phyloP scores from a whole-genome alignment of 129 eudicot genomes.

The Cynara cardunculus region DNA sequence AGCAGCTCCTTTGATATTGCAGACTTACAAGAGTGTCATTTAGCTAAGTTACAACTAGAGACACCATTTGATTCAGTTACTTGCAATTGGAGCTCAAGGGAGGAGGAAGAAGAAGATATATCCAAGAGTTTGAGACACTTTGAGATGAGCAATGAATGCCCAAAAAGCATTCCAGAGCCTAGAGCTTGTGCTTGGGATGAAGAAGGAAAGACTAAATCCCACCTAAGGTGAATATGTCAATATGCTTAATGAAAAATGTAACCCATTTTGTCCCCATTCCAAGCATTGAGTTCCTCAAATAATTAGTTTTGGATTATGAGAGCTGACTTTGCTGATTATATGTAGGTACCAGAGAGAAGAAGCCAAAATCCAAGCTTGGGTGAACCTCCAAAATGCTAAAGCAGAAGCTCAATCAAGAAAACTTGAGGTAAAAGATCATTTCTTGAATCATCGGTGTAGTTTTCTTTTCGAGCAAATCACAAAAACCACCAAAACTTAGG shows the following conservation, averaged over 20 bases:
- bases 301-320: neutral
- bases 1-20: slow-evolving; percentile 45
- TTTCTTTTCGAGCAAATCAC: neutral
- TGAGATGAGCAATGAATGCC: slow-evolving; percentile 47
- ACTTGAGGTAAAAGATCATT: slow-evolving; percentile 59
- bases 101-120: slow-evolving; percentile 85
- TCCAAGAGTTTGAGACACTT: slow-evolving; percentile 86
- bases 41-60: slow-evolving; percentile 60
- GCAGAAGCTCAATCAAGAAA: slow-evolving; percentile 92
- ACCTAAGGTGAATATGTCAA: slow-evolving; percentile 44
- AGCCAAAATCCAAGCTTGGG: slow-evolving; percentile 91
- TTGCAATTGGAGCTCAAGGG: slow-evolving; percentile 74
- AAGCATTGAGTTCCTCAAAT: neutral
- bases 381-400: slow-evolving; percentile 82
- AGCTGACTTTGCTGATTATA: slow-evolving; percentile 4
- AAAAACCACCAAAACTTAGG: neutral
- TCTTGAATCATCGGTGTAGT: neutral
- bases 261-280: neutral
- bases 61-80: slow-evolving; percentile 45
- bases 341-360: slow-evolving; percentile 86
- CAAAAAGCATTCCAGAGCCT: slow-evolving; percentile 55
- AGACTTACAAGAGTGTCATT: slow-evolving; percentile 60
- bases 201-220: slow-evolving; percentile 56
- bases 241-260: neutral
- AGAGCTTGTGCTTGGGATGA: slow-evolving; percentile 66